Evolutionary conservation across 345 rosid genomes (phyloP), one percentile per base, ranked within the genome.

Genomic region (Hevea brasiliensis): DNA sequence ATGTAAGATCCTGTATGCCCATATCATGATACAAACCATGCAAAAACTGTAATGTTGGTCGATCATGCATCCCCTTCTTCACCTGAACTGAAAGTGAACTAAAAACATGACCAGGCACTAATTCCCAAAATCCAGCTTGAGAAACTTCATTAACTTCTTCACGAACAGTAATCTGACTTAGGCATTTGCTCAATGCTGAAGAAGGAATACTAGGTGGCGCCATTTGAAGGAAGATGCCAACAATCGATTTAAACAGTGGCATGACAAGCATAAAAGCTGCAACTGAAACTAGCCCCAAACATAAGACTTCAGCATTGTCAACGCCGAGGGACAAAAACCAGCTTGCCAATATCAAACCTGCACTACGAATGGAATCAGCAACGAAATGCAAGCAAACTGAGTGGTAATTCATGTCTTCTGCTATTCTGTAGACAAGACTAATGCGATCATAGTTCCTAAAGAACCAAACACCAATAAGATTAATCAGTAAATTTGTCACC

Each of bases 351-450:
- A 95, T 87, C 85, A 95, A 85, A 76, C 99, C 99, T 84, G 98
- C 96, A 87, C 99, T 94, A 86, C 96, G 97, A 66, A 94, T 85
- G 55, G 98, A 94, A 86, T 94, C 98, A 64, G 98, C 86, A 72
- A 94, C 88, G 72, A 94, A 97, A 27, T 90, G 98, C 78, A 94
- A 85, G 86, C 90, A 94, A 85, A 94, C 92, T 23, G 97, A 87
- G 79, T 95, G 99, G 76, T 86, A 85, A 77, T 95, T 95, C 99
- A 95, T 92, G 80, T 95, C 99, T 87, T 95, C 98, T 48, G 98
- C 91, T 64, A 79, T 92, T 83, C 98, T 89, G 86, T 95, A 95
- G 15, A 76, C 89, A 61, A 95, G 84, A 83, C 85, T 90, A 70
- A 89, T 73, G 26, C 99, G 97, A 73, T 98, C 99, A 86, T 92